phyloP scores from a whole-genome alignment of 306 rosid genomes.

The Mucuna pruriens region DNA sequence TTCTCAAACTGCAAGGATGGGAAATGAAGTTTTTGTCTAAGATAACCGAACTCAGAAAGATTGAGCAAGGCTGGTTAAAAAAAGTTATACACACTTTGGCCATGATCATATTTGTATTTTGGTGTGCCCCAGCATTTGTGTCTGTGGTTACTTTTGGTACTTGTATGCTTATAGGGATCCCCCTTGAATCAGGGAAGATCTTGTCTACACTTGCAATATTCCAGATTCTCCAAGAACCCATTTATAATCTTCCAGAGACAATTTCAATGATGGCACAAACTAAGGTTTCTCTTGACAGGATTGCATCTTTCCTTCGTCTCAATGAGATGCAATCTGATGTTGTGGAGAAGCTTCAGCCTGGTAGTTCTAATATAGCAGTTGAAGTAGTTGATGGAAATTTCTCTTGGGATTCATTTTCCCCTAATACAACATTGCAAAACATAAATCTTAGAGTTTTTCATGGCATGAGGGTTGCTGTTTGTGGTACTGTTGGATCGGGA shows the following conservation, averaged over 20 bases:
- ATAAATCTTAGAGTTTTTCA: slow-evolving; percentile 24
- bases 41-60: slow-evolving; percentile 25
- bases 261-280: slow-evolving; percentile 39
- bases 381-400: slow-evolving; percentile 41
- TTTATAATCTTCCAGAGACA: slow-evolving; percentile 37
- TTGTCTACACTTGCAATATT: slow-evolving; percentile 49
- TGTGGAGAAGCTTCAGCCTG: slow-evolving; percentile 31
- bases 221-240: slow-evolving; percentile 39
- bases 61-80: slow-evolving; percentile 39
- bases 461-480: slow-evolving; percentile 44
- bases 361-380: slow-evolving; percentile 32
- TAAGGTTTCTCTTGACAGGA: slow-evolving; percentile 46
- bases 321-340: slow-evolving; percentile 29
- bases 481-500: slow-evolving; percentile 49
- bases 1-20: slow-evolving; percentile 53
- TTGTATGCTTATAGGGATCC: slow-evolving; percentile 38
- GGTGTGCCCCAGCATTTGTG: slow-evolving; percentile 45
- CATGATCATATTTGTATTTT: slow-evolving; percentile 31
- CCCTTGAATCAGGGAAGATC: slow-evolving; percentile 48
- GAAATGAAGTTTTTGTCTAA: slow-evolving; percentile 49
- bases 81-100: neutral
- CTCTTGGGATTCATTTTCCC: slow-evolving; percentile 37
- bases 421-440: slow-evolving; percentile 22
- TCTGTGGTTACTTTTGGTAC: slow-evolving; percentile 45
- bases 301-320: slow-evolving; percentile 40